Evolutionary conservation across 768 basidiomycete genomes (phyloP), one percentile per base, ranked within the genome.

Genomic region (Tricholoma saponaceum): DNA sequence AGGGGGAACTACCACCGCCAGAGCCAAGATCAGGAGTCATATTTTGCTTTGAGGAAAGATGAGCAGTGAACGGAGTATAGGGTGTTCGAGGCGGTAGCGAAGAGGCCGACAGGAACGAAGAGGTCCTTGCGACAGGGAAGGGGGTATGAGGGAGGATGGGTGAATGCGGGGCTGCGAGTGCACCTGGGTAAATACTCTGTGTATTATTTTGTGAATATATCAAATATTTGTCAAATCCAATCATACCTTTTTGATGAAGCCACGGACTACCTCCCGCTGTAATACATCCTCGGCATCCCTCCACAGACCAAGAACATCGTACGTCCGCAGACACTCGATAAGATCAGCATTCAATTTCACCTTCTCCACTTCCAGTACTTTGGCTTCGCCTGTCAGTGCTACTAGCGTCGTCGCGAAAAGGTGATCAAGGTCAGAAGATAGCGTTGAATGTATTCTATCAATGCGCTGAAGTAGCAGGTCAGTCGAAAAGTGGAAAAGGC

Each of bases 201-300:
- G 33, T 46, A 30, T 52, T 16, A 55, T 26, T 10, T 64, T 58
- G 59, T 60, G 54, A 44, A 28, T 46, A 33, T 39, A 13, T 28
- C 6, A 8, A 20, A 51, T 12, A 23, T 30, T 33, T 51, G 22
- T 20, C 16, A 52, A 6, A 52, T 52, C 16, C n/a, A 2, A 30
- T 46, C 30, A 37, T 54, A 89, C 94, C 78, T 90, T 89, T 64
- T 83, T 85, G 8, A 94, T 79, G 64, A 95, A 95, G 13, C 79
- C 80, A 1, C 83, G 83, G 33, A 94, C 80, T 35, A 97, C 75
- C 44, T 88, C 84, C 52, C 75, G 76, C 55, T 87, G 78, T 52
- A 98, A 73, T 16, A 97, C 85, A 58, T 94, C 90, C 72, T 96
- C 95, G 1, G 95, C 96, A 60, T 91, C 86, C 64, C 84, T 75